Conservation (phyloP, 2,329 filamentous ascomycete species). For the Epichloe baconii region DNA sequence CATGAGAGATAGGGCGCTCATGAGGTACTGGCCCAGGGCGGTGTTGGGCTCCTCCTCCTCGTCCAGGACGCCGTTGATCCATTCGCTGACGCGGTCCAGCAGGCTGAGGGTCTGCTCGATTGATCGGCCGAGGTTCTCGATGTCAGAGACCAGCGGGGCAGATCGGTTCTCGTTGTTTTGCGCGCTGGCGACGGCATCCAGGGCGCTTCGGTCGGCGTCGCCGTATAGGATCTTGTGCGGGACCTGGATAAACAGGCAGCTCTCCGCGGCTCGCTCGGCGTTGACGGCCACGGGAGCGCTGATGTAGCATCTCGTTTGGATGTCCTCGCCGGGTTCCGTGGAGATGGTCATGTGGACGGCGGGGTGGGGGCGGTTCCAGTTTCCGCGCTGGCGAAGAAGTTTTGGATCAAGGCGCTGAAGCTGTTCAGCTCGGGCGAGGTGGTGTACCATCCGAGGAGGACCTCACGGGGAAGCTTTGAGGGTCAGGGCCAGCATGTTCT, state of each 20-base stretch:
- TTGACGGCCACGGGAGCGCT: conserved; percentile 90
- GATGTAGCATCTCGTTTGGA: conserved; percentile 89
- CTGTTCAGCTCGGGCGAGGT: conserved; percentile 95
- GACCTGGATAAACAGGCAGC: conserved; percentile 93
- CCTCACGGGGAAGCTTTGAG: conserved; percentile 84
- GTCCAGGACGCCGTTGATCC: conserved; percentile 86
- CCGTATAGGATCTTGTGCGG: conserved; percentile 88
- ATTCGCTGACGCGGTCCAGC: conserved; percentile 81
- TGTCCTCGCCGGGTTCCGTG: conserved; percentile 75
- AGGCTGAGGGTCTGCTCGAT: conserved; percentile 80
- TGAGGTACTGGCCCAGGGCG: conserved; percentile 84
- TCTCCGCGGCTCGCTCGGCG: conserved; percentile 86
- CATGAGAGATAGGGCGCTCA: conserved; percentile 83
- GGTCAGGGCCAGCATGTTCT: conserved; percentile 94
- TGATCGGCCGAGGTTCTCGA: conserved; percentile 76
- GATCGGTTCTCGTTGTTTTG: conserved; percentile 66
- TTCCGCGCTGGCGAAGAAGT: conserved; percentile 95
- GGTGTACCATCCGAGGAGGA: conserved; percentile 95
- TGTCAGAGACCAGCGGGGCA: conserved; percentile 66
- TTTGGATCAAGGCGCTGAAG: conserved; percentile 93
- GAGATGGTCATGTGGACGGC: conserved; percentile 93
- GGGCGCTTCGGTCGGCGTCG: conserved; percentile 51
- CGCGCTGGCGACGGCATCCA: conserved; percentile 75
- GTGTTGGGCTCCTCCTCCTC: conserved; percentile 85
- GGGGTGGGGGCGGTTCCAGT: conserved; percentile 97